Evolutionary conservation across 164 flowering plant species (phyloP).

Genomic region (Saururus chinensis): DNA sequence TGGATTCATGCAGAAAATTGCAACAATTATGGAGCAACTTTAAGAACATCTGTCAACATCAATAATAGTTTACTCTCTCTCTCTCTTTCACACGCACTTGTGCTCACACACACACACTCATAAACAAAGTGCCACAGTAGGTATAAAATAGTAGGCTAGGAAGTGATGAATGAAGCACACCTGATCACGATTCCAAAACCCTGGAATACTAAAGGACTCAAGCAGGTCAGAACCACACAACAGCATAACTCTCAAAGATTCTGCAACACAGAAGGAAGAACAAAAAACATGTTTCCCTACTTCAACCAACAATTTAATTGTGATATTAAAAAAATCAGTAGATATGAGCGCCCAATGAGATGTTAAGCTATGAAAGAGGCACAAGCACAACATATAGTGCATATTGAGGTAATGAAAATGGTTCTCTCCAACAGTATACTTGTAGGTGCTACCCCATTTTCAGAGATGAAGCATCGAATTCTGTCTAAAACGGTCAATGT

Average conservation of each 20-base stretch:
- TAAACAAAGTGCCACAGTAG: background rate
- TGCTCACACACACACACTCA: too few species aligned
- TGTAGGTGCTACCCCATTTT: conserved; percentile 24
- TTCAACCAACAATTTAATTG: too few species aligned
- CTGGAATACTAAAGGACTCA: conserved; percentile 63
- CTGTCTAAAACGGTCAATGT: conserved; percentile 66
- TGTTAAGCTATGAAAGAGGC: background rate
- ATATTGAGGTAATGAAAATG: background rate
- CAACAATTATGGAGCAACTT: too few species aligned
- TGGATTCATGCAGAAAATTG: too few species aligned
- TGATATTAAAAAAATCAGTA: background rate
- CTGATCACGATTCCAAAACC: conserved; percentile 82
- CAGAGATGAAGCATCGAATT: conserved; percentile 32
- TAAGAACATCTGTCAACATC: background rate
- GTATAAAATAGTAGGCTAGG: background rate
- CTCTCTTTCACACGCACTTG: too few species aligned
- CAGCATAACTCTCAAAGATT: conserved; percentile 66
- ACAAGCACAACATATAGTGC: background rate
- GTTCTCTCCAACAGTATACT: conserved; percentile 18
- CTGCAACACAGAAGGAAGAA: conserved; percentile 18
- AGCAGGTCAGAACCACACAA: conserved; percentile 93
- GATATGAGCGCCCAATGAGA: background rate
- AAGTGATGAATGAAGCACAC: conserved; percentile 18
- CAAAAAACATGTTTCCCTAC: too few species aligned
- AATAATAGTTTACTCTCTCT: too few species aligned